Conservation (phyloP, 352 stramenopile genomes). For the Globisporangium paroecandrum region DNA sequence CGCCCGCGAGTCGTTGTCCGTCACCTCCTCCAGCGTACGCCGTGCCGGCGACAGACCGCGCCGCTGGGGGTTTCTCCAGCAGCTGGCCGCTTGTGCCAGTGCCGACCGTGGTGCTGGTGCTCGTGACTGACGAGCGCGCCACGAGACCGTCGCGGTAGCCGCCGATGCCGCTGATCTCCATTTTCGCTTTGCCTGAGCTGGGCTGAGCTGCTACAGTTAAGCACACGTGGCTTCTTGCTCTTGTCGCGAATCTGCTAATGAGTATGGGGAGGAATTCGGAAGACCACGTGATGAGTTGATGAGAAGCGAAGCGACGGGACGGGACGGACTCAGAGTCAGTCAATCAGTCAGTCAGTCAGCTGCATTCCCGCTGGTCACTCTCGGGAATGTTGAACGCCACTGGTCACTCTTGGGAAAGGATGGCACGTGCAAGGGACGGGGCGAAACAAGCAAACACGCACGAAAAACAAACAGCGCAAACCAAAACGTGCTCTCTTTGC, state of each 20-base stretch:
- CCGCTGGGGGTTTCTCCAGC: neutral
- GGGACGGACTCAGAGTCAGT: too few relatives aligned
- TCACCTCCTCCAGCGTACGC: neutral
- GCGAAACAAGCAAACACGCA: too few relatives aligned
- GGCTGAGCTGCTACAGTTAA: neutral
- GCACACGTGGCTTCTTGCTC: neutral
- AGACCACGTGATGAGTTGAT: too few relatives aligned
- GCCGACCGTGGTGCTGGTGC: neutral
- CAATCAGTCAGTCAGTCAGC: too few relatives aligned
- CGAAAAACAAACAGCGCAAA: too few relatives aligned
- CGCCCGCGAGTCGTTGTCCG: neutral
- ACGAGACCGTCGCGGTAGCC: constrained; percentile 5
- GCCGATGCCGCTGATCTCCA: constrained; percentile 17
- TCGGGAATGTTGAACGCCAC: too few relatives aligned
- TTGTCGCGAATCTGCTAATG: neutral
- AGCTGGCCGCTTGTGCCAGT: neutral
- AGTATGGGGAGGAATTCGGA: neutral
- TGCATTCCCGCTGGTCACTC: too few relatives aligned
- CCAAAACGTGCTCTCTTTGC: too few relatives aligned
- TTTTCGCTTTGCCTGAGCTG: neutral
- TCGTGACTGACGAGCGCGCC: neutral
- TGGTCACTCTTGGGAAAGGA: too few relatives aligned
- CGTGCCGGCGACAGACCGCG: neutral
- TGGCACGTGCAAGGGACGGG: too few relatives aligned
- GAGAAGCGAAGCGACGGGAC: too few relatives aligned